Base-by-base conservation (phyloP, 1,139 yeast genomes). In the Taphrina populina region DNA sequence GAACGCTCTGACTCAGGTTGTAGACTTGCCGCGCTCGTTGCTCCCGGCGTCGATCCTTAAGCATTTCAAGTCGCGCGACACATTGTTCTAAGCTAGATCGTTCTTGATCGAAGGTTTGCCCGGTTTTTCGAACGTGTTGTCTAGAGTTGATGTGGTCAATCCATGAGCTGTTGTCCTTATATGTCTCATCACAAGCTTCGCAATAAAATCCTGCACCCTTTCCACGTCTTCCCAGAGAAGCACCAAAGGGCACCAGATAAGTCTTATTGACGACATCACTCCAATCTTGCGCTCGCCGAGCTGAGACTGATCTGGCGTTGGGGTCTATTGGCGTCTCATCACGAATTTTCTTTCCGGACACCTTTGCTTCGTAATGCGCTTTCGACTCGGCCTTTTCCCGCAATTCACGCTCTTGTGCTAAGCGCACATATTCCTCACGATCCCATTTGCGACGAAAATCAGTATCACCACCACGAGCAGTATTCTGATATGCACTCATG, bases 141-240 rank as follows among this genome's bases (percentile, higher is more conserved):
- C 62, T 82, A 32, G 88, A 81, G 65, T 87, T 88, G 64, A 88
- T 73, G 70, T 90, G 97, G 65, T 88, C 95, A 4, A 88, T 76
- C 66, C 82, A 82, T 59, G 88, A 84, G 64, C 88, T 71, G 57
- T 84, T 84, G 68, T 90, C 96, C 65, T 87, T 79, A 69, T 80
- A 88, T 1, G 95, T 83, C 61, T 85, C 69, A 63, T 83, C 80
- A 67, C 97, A 90, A 1, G 80, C 71, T 15, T 84, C 86, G 69
- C 97, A 90, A 64, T 80, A 78, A 68, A 88, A 88, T 1, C 96
- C 96, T 62, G 84, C 80, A 15, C 81, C 84, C 62, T 81, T 76
- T 44, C 88, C 88, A 51, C 80, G 75, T 35, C 71, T 72, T 1
- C 76, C 73, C 1, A 70, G 68, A 1, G 74, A 68, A 1, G 80